A percentile compares a stretch with the other conserved stretches of the same genome.
Conservation (phyloP, 2,329 filamentous ascomycete species). For the Colletotrichum liaoningense region DNA sequence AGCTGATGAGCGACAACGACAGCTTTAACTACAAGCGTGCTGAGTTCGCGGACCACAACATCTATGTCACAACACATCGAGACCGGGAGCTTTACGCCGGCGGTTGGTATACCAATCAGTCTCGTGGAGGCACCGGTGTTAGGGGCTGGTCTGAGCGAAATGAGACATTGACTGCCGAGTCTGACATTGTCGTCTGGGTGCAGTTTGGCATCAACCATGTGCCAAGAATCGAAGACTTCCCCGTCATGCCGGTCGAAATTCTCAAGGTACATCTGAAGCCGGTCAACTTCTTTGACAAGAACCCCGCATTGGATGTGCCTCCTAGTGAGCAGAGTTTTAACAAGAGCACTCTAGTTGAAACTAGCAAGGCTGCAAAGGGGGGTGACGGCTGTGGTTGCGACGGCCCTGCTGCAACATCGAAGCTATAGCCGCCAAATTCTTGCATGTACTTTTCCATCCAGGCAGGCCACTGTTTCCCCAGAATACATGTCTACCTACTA, state of each 20-base stretch:
- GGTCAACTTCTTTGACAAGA: constrained; percentile 64
- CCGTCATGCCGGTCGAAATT: constrained; percentile 69
- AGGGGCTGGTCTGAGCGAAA: constrained; percentile 26
- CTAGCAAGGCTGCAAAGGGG: neutral
- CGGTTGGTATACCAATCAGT: constrained; percentile 34
- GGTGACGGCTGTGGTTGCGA: constrained; percentile 1
- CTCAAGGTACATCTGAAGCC: constrained; percentile 61
- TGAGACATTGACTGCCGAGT: constrained; percentile 19
- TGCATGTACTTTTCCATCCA: neutral
- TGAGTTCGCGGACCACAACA: constrained; percentile 32
- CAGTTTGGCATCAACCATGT: constrained; percentile 69
- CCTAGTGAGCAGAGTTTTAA: constrained; percentile 36
- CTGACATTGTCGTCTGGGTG: constrained; percentile 59
- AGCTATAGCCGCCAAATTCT: neutral
- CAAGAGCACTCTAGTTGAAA: constrained; percentile 22
- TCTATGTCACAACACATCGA: constrained; percentile 32
- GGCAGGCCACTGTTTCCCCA: too few species aligned
- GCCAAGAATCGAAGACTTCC: constrained; percentile 67
- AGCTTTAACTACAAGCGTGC: constrained; percentile 34
- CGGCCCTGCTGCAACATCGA: neutral
- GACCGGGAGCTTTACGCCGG: constrained; percentile 32
- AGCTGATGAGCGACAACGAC: constrained; percentile 30
- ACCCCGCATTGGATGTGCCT: constrained; percentile 54
- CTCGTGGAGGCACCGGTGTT: constrained; percentile 24
- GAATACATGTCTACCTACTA: too few species aligned